These are phyloP conservation scores for Mycosphaerella sp. DNA, from an alignment of 2,329 filamentous ascomycete species.

Conservation along the genomic window DNA sequence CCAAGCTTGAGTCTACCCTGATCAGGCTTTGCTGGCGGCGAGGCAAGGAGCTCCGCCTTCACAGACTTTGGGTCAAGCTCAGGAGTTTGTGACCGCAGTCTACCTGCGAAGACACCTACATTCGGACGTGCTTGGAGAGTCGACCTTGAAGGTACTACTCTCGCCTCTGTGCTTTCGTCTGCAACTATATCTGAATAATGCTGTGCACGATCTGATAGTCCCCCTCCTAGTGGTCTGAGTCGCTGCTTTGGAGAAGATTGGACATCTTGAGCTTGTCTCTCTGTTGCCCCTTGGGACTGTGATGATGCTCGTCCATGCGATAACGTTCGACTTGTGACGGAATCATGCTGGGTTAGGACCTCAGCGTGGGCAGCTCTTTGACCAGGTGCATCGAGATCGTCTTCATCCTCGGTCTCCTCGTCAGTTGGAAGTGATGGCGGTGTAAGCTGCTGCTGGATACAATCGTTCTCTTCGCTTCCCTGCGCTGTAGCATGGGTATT, in stretches of 20 bases:
- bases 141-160: too few species aligned
- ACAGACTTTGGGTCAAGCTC: background rate
- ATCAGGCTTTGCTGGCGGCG: background rate
- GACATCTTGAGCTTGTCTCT: background rate
- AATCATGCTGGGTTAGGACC: conserved; percentile 10
- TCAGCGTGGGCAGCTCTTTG: conserved; percentile 3
- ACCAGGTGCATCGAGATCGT: conserved; percentile 33
- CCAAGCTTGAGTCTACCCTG: conserved; percentile 3
- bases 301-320: background rate
- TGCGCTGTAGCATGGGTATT: background rate
- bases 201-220: background rate
- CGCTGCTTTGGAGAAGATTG: background rate
- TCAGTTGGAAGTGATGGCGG: conserved; percentile 9
- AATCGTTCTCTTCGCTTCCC: conserved; percentile 17
- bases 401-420: conserved; percentile 38
- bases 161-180: too few species aligned
- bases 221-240: background rate
- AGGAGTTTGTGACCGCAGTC: background rate
- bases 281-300: background rate
- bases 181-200: too few species aligned
- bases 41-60: background rate
- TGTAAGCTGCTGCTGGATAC: conserved; percentile 24
- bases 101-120: conserved; percentile 6
- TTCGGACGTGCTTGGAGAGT: background rate
- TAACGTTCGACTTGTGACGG: conserved; percentile 2